phyloP scores from a whole-genome alignment of 2,329 filamentous ascomycete genomes.

The Aspergillus aculeatinus region DNA sequence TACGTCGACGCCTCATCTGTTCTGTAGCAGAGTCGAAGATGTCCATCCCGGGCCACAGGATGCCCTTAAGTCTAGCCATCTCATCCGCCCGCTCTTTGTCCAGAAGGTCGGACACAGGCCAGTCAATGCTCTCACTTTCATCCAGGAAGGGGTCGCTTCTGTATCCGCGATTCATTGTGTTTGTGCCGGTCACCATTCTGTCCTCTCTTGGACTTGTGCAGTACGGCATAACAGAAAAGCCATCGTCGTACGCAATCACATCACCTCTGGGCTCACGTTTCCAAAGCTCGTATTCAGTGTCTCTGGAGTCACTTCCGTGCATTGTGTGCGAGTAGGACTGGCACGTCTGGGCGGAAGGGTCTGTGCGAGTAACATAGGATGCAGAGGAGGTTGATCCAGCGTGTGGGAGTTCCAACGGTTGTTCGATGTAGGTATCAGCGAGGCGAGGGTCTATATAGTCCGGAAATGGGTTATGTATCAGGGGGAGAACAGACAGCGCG shows the following conservation, averaged over 20 bases:
- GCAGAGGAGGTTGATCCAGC: constrained; percentile 3
- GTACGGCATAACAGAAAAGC: constrained; percentile 9
- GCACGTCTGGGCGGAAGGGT: not conserved
- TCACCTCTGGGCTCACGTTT: constrained; percentile 20
- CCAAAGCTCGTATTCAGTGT: constrained; percentile 4
- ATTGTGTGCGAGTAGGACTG: constrained; percentile 1
- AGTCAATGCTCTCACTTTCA: constrained; percentile 19
- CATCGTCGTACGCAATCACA: constrained; percentile 20
- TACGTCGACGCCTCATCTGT: constrained; percentile 50
- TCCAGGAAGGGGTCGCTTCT: constrained; percentile 25
- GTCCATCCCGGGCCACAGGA: constrained; percentile 53
- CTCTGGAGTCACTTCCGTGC: constrained; percentile 1
- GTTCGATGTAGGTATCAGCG: constrained; percentile 14
- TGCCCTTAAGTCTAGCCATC: constrained; percentile 47
- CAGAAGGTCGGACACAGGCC: constrained; percentile 20
- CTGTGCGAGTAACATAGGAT: constrained; percentile 8
- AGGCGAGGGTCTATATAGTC: constrained; percentile 33
- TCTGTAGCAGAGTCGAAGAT: constrained; percentile 53
- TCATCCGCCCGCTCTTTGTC: constrained; percentile 38
- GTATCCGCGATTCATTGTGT: constrained; percentile 1
- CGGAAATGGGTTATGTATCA: constrained; percentile 12
- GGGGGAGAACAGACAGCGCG: not conserved
- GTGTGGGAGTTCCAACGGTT: constrained; percentile 1
- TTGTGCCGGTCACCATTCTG: constrained; percentile 3
- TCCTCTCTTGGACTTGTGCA: constrained; percentile 10